These are phyloP conservation scores for Besnoitia besnoiti DNA, from an alignment of 169 alveolate species.

Conservation along the genomic window DNA sequence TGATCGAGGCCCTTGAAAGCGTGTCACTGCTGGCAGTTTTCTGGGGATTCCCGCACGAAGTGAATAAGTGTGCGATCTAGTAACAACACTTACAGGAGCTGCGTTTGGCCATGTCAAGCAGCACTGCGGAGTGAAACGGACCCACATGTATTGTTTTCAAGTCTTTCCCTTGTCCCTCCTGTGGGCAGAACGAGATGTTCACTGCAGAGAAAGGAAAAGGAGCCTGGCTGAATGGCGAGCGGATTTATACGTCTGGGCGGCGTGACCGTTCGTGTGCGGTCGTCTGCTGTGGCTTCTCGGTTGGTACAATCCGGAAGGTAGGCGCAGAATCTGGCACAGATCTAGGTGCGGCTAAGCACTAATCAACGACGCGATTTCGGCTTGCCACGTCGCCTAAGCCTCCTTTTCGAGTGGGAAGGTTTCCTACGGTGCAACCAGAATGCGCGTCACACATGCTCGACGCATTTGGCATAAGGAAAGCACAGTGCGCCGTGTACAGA, in stretches of 20 bases:
- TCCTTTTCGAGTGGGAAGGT: no score
- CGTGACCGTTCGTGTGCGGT: not conserved
- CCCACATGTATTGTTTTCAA: not conserved
- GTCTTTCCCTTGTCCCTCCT: not conserved
- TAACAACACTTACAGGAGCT: no score
- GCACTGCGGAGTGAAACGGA: not conserved
- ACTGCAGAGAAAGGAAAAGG: slow-evolving; percentile 42
- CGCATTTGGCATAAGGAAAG: no score
- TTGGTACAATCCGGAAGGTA: not conserved
- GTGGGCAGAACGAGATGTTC: slow-evolving; percentile 22
- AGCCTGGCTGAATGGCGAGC: slow-evolving; percentile 12
- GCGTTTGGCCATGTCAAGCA: no score
- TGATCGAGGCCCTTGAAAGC: no score
- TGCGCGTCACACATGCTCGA: no score
- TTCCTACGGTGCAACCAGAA: no score
- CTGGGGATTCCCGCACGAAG: no score
- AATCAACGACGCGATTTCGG: not conserved
- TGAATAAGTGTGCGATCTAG: no score
- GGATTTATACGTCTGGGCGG: not conserved
- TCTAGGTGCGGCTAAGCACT: not conserved
- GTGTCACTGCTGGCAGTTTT: no score
- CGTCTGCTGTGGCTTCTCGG: not conserved
- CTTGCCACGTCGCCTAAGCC: no score
- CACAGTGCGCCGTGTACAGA: no score
- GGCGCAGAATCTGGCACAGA: not conserved